These are phyloP conservation scores for Porogramme epimiltina DNA, from an alignment of 1,284 basidiomycete genomes.

Conservation along the genomic window DNA sequence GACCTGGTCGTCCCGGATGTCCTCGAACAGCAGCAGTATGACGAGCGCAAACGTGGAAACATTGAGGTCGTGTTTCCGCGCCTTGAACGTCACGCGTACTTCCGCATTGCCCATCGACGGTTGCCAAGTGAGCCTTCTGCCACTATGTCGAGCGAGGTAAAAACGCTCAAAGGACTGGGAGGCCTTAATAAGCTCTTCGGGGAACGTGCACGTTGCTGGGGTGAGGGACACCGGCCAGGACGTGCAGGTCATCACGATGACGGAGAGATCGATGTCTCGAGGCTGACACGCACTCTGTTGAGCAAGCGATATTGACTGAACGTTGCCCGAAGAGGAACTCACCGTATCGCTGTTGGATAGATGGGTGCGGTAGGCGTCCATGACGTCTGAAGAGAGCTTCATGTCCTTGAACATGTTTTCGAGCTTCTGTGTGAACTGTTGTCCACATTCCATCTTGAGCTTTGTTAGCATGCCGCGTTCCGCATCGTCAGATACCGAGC, in stretches of 20 bases:
- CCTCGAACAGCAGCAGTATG: constrained; percentile 88
- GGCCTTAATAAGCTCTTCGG: constrained; percentile 62
- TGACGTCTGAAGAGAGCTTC: constrained; percentile 86
- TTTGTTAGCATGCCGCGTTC: constrained; percentile 98
- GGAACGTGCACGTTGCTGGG: constrained; percentile 66
- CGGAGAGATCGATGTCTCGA: constrained; percentile 78
- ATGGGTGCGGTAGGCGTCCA: constrained; percentile 72
- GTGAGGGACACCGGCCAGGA: constrained; percentile 87
- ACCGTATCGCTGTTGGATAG: constrained; percentile 47
- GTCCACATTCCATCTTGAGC: constrained; percentile 96
- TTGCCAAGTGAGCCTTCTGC: constrained; percentile 93
- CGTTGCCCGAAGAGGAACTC: constrained; percentile 38
- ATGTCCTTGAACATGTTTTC: constrained; percentile 99
- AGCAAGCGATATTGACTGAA: too few species aligned
- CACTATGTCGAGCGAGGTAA: constrained; percentile 89
- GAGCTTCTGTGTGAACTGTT: constrained; percentile 96
- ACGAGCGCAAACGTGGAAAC: constrained; percentile 91
- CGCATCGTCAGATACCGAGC: constrained; percentile 95
- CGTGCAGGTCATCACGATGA: constrained; percentile 90
- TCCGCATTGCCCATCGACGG: constrained; percentile 92
- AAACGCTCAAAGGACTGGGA: constrained; percentile 86
- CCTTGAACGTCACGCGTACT: constrained; percentile 82
- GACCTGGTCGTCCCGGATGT: constrained; percentile 65
- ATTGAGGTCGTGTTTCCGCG: constrained; percentile 86
- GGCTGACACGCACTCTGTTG: constrained; percentile 43